Base-by-base conservation (phyloP, 2,329 filamentous ascomycete species). In the Cladobotryum protrusum region DNA sequence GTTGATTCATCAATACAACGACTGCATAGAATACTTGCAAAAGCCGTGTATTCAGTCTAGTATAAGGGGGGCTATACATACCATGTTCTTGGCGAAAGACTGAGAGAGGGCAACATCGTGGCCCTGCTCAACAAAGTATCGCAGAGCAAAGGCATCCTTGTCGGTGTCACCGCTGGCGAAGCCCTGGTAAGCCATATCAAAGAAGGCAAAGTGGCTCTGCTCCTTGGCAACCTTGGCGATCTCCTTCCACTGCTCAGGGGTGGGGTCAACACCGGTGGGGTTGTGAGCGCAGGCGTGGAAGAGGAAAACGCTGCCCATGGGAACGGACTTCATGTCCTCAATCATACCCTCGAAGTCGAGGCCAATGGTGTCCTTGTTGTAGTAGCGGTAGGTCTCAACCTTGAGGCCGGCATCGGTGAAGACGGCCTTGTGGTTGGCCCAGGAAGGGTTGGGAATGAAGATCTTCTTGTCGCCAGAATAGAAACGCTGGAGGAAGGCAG, bases 21-120 rank as follows among this genome's bases (percentile, higher is more conserved):
- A 18, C 19, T 18, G 42, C 42, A n/a, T n/a, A n/a, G n/a, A n/a
- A n/a, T n/a, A n/a, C n/a, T n/a, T n/a, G n/a, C n/a, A n/a, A n/a
- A n/a, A n/a, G n/a, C 5, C 42, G 20, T 24, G 41, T 43, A 15
- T 43, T 8, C 14, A 17, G 9, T 4, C 15, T n/a, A 12, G 12
- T n/a, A 8, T n/a, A 14, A 6, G 36, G 18, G 20, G 15, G 14
- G 14, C 24, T 15, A 34, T 41, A 56, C 75, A 59, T 71, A 88
- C 85, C 92, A 99, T 97, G 82, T 99, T 99, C 86, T 97, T 97
- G 69, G 92, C 92, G 71, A 97, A 97, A 48, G 87, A 93, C 77
- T 97, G 92, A 63, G 87, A 86, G 56, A 97, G 83, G 66, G 83
- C 85, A 67, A 93, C 83, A 67, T 89, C 82, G 77, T 96, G 90